Evolutionary conservation across 2,329 filamentous ascomycete genomes (phyloP), one percentile per base, ranked within the genome.

Genomic region (Botrytis deweyae): DNA sequence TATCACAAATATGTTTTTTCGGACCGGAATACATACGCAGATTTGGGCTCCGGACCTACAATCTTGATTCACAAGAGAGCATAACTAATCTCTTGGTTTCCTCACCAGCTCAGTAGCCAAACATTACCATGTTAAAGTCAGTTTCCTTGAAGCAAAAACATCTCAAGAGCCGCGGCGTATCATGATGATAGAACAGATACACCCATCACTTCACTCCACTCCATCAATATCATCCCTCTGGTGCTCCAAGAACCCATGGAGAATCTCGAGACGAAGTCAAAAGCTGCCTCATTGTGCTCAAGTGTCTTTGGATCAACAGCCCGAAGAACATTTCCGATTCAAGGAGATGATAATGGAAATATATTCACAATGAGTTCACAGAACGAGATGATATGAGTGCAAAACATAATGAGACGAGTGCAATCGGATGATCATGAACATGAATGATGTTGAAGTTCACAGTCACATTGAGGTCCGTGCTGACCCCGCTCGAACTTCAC

Each of bases 381-480:
- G 9, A 18, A 7, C 16, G 36, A 40, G 14, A 55, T 55, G 65
- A 52, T 25, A n/a, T 38, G 7, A 22, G 5, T 25, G 42, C n/a
- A 25, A 38, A 52, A 67, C 3, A 18, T 25, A 0, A 52, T 52
- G 64, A 67, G 33, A n/a, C 18, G 44, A 66, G 25, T 55, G 49
- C 25, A 55, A 55, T 29, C 12, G 49, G 49, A 55, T 55, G 25
- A 55, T n/a, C 25, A n/a, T 49, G 5, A 25, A 36, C 18, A 16
- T 65, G n/a, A 9, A 36, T 33, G 63, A 65, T 46, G n/a, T 65
- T 66, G 64, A 66, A 66, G 44, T 38, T 49, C 33, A 66, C 10
- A 20, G 7, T 63, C 20, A 25, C 10, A 10, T 12, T 12, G n/a
- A 55, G 46, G 36, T 68, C 65, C 16, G 65, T 68, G 46, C 65